Base-by-base conservation (phyloP, 768 basidiomycete species). In the Lanmaoa pseudosensibilis region DNA sequence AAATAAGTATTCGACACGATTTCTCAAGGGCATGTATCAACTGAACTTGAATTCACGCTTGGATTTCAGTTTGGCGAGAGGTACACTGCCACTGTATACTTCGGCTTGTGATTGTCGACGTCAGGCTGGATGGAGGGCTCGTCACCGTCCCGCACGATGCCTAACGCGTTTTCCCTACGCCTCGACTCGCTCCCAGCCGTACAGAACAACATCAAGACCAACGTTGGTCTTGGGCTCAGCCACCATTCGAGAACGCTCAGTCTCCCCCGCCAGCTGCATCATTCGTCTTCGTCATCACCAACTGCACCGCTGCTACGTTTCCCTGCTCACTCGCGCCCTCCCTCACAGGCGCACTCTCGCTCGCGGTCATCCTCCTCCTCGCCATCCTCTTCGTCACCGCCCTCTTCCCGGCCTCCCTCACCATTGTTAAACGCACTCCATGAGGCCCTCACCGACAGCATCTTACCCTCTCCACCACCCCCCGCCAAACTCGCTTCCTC, bases 391-490 rank as follows among this genome's bases (percentile, higher is more conserved):
- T 13, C 36, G 11, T 48, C 62, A 5, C 33, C 64, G 2, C 34
- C 60, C 18, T 45, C 58, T 13, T 63, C 55, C 3, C 56, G 60
- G 7, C 75, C 78, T 2, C 75, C 77, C 8, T 76, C 79, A 0
- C 74, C 77, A 3, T 64, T 74, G 58, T 70, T 78, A 19, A 62
- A 69, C 5, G 73, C 73, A 5, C 74, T 81, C 18, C 73, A 73
- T 19, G 80, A 83, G 51, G 80, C 81, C 2, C 68, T 84, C 23
- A 66, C 71, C 18, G 78, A 83, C 62, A 61, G 48, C 9, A 73
- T 74, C 21, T 41, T 73, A 39, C 78, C 79, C 15, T 55, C 74
- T 13, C 72, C 67, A 32, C 80, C 83, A 2, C 78, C 80, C 47
- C 69, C 69, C 27, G 80, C 81, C 23, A 70, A 71, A 38, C 73